phyloP scores from a whole-genome alignment of 202 grass and related monocot genomes.

The Zizania palustris region DNA sequence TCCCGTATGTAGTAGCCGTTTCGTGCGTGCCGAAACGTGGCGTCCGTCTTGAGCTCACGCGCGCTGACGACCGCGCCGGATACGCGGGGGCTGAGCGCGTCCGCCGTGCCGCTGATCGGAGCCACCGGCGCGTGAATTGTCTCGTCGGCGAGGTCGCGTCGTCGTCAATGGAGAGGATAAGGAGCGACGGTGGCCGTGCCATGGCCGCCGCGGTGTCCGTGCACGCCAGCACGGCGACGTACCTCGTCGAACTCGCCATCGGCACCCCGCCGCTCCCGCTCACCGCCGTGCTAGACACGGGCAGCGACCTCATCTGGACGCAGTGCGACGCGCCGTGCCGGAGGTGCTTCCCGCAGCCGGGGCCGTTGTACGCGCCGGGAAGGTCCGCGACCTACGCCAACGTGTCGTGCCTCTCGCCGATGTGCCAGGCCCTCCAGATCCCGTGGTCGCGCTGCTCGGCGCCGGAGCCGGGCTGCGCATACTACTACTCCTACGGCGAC shows the following conservation, averaged over 20 bases:
- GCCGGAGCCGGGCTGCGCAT: constrained; percentile 25
- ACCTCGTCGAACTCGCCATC: constrained; percentile 55
- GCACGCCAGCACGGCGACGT: constrained; percentile 50
- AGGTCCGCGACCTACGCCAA: constrained; percentile 45
- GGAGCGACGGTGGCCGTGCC: background rate
- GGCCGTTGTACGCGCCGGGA: constrained; percentile 45
- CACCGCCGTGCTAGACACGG: constrained; percentile 56
- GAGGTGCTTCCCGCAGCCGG: constrained; percentile 46
- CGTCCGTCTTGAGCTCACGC: constrained; percentile 40
- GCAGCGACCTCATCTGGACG: constrained; percentile 73
- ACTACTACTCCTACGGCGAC: constrained; percentile 48
- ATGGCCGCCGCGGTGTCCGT: background rate
- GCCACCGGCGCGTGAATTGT: constrained; percentile 44
- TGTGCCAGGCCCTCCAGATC: constrained; percentile 30
- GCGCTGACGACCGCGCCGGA: constrained; percentile 13
- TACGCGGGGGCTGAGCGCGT: constrained; percentile 28
- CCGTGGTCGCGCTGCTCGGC: constrained; percentile 13
- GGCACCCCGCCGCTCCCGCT: constrained; percentile 44
- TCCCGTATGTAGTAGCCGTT: background rate
- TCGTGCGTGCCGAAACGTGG: background rate
- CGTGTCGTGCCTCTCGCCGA: constrained; percentile 37
- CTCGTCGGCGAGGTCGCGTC: background rate
- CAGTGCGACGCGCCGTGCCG: constrained; percentile 59
- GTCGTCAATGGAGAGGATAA: background rate
- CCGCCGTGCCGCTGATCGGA: constrained; percentile 34